A percentile compares a stretch with the other conserved stretches of the same genome.
Conservation (phyloP, 352 stramenopile species). For the Poterioochromonas sp. region DNA sequence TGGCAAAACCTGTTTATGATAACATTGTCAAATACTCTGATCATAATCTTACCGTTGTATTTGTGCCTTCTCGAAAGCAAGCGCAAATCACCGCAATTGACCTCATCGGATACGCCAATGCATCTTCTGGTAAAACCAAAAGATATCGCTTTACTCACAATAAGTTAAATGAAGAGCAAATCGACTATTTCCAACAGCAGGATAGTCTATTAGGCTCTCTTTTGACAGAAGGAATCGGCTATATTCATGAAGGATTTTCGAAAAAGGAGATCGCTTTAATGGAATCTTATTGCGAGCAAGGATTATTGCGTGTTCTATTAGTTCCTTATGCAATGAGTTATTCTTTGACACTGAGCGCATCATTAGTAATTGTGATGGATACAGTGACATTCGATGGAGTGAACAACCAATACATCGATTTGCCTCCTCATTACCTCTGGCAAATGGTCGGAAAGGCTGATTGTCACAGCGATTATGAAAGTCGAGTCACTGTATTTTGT, state of each 20-base stretch:
- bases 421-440: slow-evolving; percentile 88
- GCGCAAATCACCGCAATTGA: slow-evolving; percentile 96
- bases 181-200: slow-evolving; percentile 42
- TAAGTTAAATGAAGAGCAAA: slow-evolving; percentile 41
- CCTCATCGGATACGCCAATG: slow-evolving; percentile 89
- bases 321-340: slow-evolving; percentile 85
- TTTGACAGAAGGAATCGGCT: slow-evolving; percentile 83
- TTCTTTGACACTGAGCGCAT: slow-evolving; percentile 66
- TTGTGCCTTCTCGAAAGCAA: slow-evolving; percentile 94
- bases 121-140: no score
- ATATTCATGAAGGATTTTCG: slow-evolving; percentile 84
- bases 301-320: slow-evolving; percentile 81
- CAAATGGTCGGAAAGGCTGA: slow-evolving; percentile 86
- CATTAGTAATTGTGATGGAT: slow-evolving; percentile 93
- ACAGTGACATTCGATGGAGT: slow-evolving; percentile 93
- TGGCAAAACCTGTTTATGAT: slow-evolving; percentile 97
- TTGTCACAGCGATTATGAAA: slow-evolving; percentile 39
- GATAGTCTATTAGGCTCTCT: slow-evolving; percentile 86
- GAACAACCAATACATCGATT: slow-evolving; percentile 90
- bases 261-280: slow-evolving; percentile 77
- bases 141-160: no score
- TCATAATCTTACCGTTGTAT: slow-evolving; percentile 83
- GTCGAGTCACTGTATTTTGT: slow-evolving; percentile 84
- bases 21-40: slow-evolving; percentile 43
- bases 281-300: slow-evolving; percentile 67